Evolutionary conservation across 2,329 filamentous ascomycete species (phyloP).

Genomic region (Fusarium miscanthi): DNA sequence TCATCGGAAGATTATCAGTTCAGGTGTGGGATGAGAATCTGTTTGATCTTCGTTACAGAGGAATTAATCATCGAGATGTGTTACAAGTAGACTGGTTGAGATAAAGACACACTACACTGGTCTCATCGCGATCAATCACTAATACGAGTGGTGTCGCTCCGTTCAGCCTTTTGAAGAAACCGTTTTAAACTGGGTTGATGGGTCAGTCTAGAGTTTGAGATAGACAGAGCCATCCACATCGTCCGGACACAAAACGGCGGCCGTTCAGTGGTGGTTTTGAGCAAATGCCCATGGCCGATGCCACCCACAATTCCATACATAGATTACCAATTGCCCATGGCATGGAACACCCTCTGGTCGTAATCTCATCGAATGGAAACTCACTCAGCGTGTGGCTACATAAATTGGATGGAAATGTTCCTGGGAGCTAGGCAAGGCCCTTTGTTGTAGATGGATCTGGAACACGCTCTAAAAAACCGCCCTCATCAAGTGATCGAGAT

Average conservation of each 20-base stretch:
- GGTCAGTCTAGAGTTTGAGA: not conserved
- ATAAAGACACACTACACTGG: not conserved
- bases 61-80: constrained; percentile 19
- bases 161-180: constrained; percentile 7
- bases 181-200: constrained; percentile 41
- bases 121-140: constrained; percentile 24
- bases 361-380: not conserved
- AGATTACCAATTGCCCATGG: not conserved
- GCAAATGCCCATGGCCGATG: not conserved
- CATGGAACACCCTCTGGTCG: not conserved
- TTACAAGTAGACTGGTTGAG: not conserved
- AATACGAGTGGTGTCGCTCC: constrained; percentile 19
- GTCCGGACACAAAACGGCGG: constrained; percentile 28
- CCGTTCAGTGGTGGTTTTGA: not conserved
- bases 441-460: constrained; percentile 33
- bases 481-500: constrained; percentile 37
- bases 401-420: not conserved
- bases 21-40: constrained; percentile 22
- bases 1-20: constrained; percentile 6
- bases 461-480: constrained; percentile 6
- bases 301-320: constrained; percentile 11
- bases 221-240: not conserved
- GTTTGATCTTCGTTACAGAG: constrained; percentile 34
- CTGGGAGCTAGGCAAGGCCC: not conserved
- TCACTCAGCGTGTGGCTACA: not conserved